These are phyloP conservation scores for Lasiosphaeris hirsuta DNA, from an alignment of 495 filamentous ascomycete species.

Conservation along the genomic window DNA sequence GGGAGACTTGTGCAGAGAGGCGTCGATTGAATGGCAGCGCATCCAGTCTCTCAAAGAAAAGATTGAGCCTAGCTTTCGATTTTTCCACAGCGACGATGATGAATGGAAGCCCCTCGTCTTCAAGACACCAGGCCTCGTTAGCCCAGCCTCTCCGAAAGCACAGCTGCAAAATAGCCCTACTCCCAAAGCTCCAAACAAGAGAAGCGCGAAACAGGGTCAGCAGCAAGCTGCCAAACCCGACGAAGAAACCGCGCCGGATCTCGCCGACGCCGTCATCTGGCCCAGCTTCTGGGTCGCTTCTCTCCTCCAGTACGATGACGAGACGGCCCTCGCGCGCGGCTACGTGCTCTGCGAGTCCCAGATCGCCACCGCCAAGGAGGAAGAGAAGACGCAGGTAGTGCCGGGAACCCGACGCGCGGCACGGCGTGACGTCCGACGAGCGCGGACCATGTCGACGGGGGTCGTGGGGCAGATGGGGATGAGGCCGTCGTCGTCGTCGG, in stretches of 20 bases:
- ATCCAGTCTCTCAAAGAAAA: slow-evolving; percentile 12
- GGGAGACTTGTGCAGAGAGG: not conserved
- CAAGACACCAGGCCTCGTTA: not conserved
- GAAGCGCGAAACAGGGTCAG: not conserved
- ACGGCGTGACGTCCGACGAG: not conserved
- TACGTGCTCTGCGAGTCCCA: slow-evolving; percentile 7
- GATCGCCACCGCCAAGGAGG: slow-evolving; percentile 6
- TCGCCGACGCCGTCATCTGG: slow-evolving; percentile 16
- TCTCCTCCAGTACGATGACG: not conserved
- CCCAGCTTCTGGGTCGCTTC: slow-evolving; percentile 11
- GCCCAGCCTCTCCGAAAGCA: not conserved
- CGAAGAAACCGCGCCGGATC: not conserved
- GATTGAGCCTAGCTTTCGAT: slow-evolving; percentile 6
- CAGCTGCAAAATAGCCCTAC: not conserved
- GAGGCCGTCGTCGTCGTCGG: not conserved
- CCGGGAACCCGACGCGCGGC: not conserved
- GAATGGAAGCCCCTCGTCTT: not conserved
- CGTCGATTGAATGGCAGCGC: slow-evolving; percentile 1
- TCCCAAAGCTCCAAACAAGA: not conserved
- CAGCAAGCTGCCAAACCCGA: not conserved
- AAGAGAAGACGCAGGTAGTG: slow-evolving; percentile 4
- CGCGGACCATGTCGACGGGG: slow-evolving; percentile 4
- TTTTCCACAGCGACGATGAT: not conserved
- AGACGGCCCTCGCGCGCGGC: not conserved
- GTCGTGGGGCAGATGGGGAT: not conserved